Percentiles rank a stretch among this genome's conserved stretches.
Conservation (phyloP, 2,329 filamentous ascomycete genomes). For the Diplodia scrobiculata region DNA sequence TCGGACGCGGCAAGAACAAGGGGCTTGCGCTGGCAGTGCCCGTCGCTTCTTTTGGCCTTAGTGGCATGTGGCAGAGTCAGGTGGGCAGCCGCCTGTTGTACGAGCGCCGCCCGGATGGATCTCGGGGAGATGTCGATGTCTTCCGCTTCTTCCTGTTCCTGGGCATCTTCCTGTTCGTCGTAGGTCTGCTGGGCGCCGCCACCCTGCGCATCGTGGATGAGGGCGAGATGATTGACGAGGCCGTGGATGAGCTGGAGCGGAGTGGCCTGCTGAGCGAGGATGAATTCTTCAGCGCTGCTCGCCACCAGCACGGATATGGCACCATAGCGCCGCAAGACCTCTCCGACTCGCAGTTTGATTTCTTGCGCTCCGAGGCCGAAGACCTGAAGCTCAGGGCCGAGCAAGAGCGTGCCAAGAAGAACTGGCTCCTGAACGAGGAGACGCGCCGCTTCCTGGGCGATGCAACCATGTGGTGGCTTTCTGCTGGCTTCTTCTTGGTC, state of each 20-base stretch:
- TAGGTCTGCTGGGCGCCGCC: constrained; percentile 74
- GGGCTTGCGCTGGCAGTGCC: constrained; percentile 86
- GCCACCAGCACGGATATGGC: constrained; percentile 63
- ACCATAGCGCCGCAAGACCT: constrained; percentile 56
- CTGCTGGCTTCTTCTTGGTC: constrained; percentile 86
- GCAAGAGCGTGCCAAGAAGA: constrained; percentile 72
- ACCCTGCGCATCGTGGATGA: constrained; percentile 79
- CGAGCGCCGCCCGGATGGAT: constrained; percentile 66
- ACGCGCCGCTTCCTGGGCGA: constrained; percentile 83
- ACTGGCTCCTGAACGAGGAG: constrained; percentile 87
- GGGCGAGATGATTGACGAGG: constrained; percentile 83
- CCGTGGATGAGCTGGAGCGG: constrained; percentile 85
- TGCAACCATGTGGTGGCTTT: constrained; percentile 93
- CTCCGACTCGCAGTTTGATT: constrained; percentile 52
- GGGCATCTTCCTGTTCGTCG: constrained; percentile 66
- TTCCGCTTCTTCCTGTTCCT: constrained; percentile 89
- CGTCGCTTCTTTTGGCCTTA: constrained; percentile 89
- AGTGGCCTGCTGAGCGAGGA: constrained; percentile 80
- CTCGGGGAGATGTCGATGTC: constrained; percentile 66
- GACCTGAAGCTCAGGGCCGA: constrained; percentile 51
- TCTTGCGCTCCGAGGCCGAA: constrained; percentile 51
- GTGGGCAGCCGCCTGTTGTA: constrained; percentile 76
- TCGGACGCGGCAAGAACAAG: constrained; percentile 82
- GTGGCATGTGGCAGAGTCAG: constrained; percentile 95
- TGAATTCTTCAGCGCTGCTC: constrained; percentile 66